Evolutionary conservation across 1,284 basidiomycete genomes (phyloP), one percentile per base, ranked within the genome.

Genomic region (Sparassis latifolia): DNA sequence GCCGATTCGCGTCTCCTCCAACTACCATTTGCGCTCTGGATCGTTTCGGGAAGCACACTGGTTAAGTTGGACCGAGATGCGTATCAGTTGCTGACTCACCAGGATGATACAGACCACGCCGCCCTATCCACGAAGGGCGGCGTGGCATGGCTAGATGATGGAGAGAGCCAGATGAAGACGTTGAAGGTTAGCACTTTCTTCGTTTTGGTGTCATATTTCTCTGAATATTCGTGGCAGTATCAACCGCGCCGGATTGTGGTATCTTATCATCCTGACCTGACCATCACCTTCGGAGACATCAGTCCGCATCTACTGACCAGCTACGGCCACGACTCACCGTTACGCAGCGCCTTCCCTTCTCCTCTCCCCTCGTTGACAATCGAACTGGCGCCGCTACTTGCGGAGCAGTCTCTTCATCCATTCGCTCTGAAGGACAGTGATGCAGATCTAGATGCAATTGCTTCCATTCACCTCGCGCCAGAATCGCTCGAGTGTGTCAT

Each of bases 401-500:
- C 70, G 3, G 75, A 79, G 54, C 59, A 74, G n/a, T 61, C 67
- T 2, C 65, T 79, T 2, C 58, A 52, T 61, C 30, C 35, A 35
- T 43, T 37, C 33, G 5, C 42, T 40, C 6, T 35, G 32, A 29
- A 7, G 30, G 9, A 7, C 4, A 20, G n/a, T 12, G 10, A 6
- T 9, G 9, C 6, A 42, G 40, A 42, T 27, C 9, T 6, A 6
- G 40, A 5, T 10, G 5, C 10, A 27, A 72, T 35, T 62, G 65
- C 28, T 78, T 89, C 71, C 3, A 76, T 82, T 0, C 69, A 81
- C 42, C 68, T 92, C 29, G 80, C 84, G 3, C 63, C 72, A 0
- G 82, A 88, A 58, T 80, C 85, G 0, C 66, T 86, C 37, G 89
- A 92, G 65, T 78, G 81, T 50, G 78, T 76, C 0, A 69, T 89